Base-by-base conservation (phyloP, 2,329 filamentous ascomycete genomes). In the Venturia effusa region DNA sequence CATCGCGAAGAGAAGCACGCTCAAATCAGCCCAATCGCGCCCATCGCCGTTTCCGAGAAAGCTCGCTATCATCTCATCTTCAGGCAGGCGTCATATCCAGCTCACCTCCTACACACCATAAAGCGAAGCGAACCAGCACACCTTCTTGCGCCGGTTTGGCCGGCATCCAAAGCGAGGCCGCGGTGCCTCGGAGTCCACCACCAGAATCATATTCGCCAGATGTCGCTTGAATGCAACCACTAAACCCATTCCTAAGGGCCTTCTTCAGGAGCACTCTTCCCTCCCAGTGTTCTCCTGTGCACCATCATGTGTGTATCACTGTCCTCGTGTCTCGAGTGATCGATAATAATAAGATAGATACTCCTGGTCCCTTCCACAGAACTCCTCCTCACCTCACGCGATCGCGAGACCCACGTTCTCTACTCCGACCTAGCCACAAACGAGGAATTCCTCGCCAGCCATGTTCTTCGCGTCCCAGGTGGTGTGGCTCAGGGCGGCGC, bases 181-280 rank as follows among this genome's bases (percentile, higher is more conserved):
- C 34, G 34, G 61, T 57, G 61, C 61, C 61, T 57, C 40, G 22
- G 51, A n/a, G 22, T 32, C 41, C 39, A 51, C 17, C 19, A 62
- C 32, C n/a, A 37, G 40, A 51, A 39, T 51, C 11, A 24, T 41
- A 13, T n/a, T 55, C 62, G 24, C 37, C 61, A 48, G 34, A 69
- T 71, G 71, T 75, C 74, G 78, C 77, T 81, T 88, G 88, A 86
- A 96, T 96, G 92, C 92, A 92, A 88, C 91, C 94, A 81, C 84
- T 97, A 87, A 99, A 99, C 80, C 94, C 94, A 76, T 97, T 97
- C 80, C 84, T 99, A 77, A 88, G 90, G 82, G 92, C 93, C 83
- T 97, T 99, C 86, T 97, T 97, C 84, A 92, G 91, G 81, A 97
- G 92, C 84, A 87, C 90, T 76, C 84, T 97, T 74, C 88, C 89